Percentiles rank a stretch among this genome's conserved stretches.
Evolutionary conservation across 2,329 filamentous ascomycete species (phyloP).

Genomic region (Microascus cirrosus): DNA sequence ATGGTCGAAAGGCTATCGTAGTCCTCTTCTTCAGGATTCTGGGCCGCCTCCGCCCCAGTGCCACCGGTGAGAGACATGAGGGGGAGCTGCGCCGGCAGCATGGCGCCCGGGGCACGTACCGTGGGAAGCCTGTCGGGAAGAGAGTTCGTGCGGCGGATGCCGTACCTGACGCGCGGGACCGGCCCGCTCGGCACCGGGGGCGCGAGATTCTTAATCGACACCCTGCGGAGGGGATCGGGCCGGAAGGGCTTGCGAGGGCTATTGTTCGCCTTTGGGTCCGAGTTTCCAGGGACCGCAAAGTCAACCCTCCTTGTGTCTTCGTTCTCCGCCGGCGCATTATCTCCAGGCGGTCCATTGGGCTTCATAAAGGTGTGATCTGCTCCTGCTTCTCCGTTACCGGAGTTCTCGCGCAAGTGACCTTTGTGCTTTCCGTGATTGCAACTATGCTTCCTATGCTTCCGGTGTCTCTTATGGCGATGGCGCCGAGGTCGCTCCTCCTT

Average conservation of each 20-base stretch:
- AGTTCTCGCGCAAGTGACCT: slow-evolving; percentile 17
- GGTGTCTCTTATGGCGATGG: slow-evolving; percentile 13
- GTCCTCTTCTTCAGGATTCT: slow-evolving; percentile 16
- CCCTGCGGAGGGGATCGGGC: slow-evolving; percentile 45
- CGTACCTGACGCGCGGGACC: slow-evolving; percentile 46
- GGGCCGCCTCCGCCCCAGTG: slow-evolving; percentile 11
- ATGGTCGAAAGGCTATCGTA: slow-evolving; percentile 37
- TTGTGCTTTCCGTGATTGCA: slow-evolving; percentile 25
- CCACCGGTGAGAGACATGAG: slow-evolving; percentile 21
- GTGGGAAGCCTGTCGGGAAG: slow-evolving; percentile 53
- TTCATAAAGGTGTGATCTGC: not conserved
- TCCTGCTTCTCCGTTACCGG: not conserved
- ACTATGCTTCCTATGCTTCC: slow-evolving; percentile 21
- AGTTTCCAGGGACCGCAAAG: slow-evolving; percentile 30
- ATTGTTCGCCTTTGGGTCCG: slow-evolving; percentile 2
- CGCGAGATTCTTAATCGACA: slow-evolving; percentile 53
- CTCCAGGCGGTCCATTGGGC: not conserved
- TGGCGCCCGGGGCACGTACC: slow-evolving; percentile 34
- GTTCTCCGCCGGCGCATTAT: not conserved
- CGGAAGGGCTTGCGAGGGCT: slow-evolving; percentile 15
- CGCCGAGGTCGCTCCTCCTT: slow-evolving; percentile 24
- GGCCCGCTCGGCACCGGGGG: slow-evolving; percentile 38
- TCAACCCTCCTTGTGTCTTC: slow-evolving; percentile 44
- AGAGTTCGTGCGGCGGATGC: slow-evolving; percentile 64
- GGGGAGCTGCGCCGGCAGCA: slow-evolving; percentile 36